A percentile compares a stretch with the other conserved stretches of the same genome.
Conservation (phyloP, 805 yeast genomes). For the Grigorovia humatica region DNA sequence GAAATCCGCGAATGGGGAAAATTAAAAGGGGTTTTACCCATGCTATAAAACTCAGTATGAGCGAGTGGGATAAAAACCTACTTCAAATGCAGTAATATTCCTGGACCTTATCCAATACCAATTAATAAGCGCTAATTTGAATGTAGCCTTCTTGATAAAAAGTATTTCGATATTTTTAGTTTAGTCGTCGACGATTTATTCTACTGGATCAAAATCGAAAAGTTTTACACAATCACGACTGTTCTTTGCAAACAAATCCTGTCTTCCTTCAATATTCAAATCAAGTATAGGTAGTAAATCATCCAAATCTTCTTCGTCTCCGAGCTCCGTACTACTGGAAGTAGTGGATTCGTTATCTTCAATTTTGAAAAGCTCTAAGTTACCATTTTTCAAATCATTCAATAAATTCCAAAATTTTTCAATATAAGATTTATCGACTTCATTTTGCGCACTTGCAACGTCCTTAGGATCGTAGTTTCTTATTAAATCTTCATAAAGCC, state of each 20-base stretch:
- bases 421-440: constrained; percentile 6
- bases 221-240: background rate
- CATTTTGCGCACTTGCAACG: constrained; percentile 1
- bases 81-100: too few species aligned
- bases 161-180: too few species aligned
- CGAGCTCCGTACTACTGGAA: background rate
- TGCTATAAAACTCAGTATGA: too few species aligned
- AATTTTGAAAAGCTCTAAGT: constrained; percentile 6
- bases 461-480: constrained; percentile 3
- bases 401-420: constrained; percentile 9
- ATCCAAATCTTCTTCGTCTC: background rate
- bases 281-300: background rate
- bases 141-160: too few species aligned
- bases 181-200: background rate
- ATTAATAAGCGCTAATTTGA: too few species aligned
- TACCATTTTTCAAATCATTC: constrained; percentile 5
- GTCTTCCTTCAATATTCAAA: constrained; percentile 5
- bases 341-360: background rate
- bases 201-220: constrained; percentile 1
- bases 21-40: too few species aligned
- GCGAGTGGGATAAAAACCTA: too few species aligned
- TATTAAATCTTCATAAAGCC: constrained; percentile 11
- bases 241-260: constrained; percentile 1
- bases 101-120: too few species aligned
- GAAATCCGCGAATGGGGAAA: too few species aligned